Base-by-base conservation (phyloP, 2,329 filamentous ascomycete species). In the Periglandula ipomoeae region DNA sequence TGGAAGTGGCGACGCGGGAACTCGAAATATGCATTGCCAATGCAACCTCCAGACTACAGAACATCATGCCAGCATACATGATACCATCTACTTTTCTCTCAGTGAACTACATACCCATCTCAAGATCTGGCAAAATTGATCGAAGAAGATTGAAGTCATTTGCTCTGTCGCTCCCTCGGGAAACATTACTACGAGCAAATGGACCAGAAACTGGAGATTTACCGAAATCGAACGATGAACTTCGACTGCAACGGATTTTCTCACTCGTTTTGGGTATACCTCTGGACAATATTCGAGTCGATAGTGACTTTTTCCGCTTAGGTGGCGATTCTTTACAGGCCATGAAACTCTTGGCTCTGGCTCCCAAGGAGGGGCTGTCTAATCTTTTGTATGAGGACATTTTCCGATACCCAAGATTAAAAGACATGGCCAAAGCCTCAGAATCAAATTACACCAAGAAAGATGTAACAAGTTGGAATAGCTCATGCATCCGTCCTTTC, bases 271-370 rank as follows among this genome's bases (percentile, higher is more conserved):
- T 68, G 6, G 61, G 59, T 13, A 46, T 56, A 3, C 58, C 63
- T 9, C 43, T 56, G 15, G 44, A 46, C 1, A 56, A 61, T 5
- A 50, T 68, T 27, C 50, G 58, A 1, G 51, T 58, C 1, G 52
- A 61, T 1, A 64, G 66, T 52, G 62, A 63, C 57, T 71, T 72
- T 58, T 69, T 71, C 53, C 59, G 57, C 0, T 59, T 72, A 0
- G 70, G 69, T 1, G 70, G 71, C 4, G 70, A 74, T 57, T 74
- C 71, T 0, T 58, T 74, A 10, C 59, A 61, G 4, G 70, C 71
- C 0, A 73, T 74, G 70, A 66, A 62, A 44, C 56, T 73, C 1
- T 67, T 70, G 13, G 43, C 47, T 30, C 15, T 30, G n/a, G 37
- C 26, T 17, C 5, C 11, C 20, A 39, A 45, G 20, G 44, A 39